These are phyloP conservation scores for Botryobasidium botryosum DNA, from an alignment of 768 basidiomycete genomes.

Conservation along the genomic window DNA sequence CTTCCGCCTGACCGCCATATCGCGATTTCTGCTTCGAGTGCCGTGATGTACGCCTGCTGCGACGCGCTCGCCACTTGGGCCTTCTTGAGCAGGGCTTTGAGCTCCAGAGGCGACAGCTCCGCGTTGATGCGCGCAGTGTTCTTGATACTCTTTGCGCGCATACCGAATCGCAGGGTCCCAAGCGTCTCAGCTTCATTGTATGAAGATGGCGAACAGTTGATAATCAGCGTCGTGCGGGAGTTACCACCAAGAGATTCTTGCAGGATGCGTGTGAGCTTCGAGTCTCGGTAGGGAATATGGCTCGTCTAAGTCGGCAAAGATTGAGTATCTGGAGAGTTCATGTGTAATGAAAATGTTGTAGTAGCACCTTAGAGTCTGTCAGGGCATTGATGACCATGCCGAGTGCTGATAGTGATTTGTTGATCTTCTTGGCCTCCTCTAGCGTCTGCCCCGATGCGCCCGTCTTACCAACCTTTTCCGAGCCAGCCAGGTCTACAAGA, in stretches of 20 bases:
- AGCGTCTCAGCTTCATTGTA: conserved; percentile 97
- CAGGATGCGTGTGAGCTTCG: conserved; percentile 94
- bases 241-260: conserved; percentile 98
- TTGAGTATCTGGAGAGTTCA: conserved; percentile 4
- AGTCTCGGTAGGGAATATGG: conserved; percentile 97
- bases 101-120: conserved; percentile 88
- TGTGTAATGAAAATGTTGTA: conserved; percentile 14
- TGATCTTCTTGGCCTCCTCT: conserved; percentile 99
- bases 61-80: conserved; percentile 72
- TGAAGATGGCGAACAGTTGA: conserved; percentile 95
- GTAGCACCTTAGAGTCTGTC: conserved; percentile 90
- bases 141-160: conserved; percentile 99
- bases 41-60: conserved; percentile 71
- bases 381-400: conserved; percentile 99
- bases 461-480: conserved; percentile 98
- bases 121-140: conserved; percentile 98
- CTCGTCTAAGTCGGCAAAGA: conserved; percentile 42
- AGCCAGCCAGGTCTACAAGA: conserved; percentile 94
- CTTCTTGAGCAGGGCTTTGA: conserved; percentile 82
- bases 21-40: conserved; percentile 79
- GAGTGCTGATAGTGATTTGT: conserved; percentile 91
- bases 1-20: conserved; percentile 77
- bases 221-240: conserved; percentile 91
- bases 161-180: conserved; percentile 95
- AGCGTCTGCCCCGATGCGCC: conserved; percentile 97